Conservation (phyloP, 2,329 filamentous ascomycete species). For the Westerdykella ornata region DNA sequence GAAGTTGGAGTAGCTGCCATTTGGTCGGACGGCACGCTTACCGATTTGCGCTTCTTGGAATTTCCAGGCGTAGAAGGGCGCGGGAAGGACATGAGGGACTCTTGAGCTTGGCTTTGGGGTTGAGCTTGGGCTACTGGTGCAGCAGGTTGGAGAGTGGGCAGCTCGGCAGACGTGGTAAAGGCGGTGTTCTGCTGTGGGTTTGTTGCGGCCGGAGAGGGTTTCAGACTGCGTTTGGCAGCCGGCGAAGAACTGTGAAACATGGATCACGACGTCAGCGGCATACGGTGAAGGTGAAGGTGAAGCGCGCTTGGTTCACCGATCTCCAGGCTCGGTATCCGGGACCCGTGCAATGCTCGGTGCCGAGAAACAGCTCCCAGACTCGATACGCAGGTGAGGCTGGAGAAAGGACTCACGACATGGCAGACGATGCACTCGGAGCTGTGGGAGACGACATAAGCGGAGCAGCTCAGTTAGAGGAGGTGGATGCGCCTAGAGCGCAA, state of each 20-base stretch:
- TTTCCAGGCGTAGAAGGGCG: conserved; percentile 19
- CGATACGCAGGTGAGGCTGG: conserved; percentile 13
- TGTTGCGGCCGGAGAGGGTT: conserved; percentile 36
- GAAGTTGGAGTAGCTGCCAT: conserved; percentile 25
- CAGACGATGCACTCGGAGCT: conserved; percentile 18
- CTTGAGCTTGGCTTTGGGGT: conserved; percentile 11
- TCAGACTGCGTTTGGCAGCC: conserved; percentile 41
- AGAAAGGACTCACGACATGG: conserved; percentile 36
- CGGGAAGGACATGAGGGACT: conserved; percentile 16
- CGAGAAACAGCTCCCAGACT: conserved; percentile 5
- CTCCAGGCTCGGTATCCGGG: background rate
- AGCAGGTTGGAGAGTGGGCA: conserved; percentile 27
- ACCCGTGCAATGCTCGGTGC: background rate
- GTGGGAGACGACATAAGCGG: conserved; percentile 11
- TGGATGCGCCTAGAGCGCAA: conserved; percentile 19
- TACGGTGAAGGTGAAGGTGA: conserved; percentile 3
- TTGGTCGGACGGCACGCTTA: conserved; percentile 16
- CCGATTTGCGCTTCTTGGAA: conserved; percentile 32
- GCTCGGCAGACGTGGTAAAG: conserved; percentile 19
- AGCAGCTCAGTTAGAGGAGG: conserved; percentile 6
- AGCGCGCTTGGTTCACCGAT: background rate
- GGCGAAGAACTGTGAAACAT: conserved; percentile 35
- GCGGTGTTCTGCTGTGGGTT: conserved; percentile 18
- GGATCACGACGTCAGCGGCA: conserved; percentile 27
- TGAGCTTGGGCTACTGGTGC: conserved; percentile 5